Evolutionary conservation across 495 filamentous ascomycete species (phyloP), one percentile per base, ranked within the genome.

Genomic region (Lineolata rhizophorae): DNA sequence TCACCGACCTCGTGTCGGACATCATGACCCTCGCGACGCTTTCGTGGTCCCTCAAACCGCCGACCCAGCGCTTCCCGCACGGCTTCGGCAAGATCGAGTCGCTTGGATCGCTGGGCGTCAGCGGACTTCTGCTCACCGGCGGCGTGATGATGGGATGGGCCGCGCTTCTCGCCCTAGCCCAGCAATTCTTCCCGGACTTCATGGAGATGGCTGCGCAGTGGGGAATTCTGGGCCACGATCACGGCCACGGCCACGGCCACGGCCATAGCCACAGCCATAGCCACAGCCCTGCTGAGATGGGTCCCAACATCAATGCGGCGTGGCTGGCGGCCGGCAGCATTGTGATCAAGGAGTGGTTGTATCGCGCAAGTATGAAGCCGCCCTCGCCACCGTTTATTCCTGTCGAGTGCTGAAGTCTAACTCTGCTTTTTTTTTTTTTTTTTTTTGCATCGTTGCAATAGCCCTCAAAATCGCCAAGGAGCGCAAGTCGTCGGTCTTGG

Each of bases 41-140:
- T 31, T 76, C 83, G 1, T 91, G 79, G 72, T 84, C 81, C 21
- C 51, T 94, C 20, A 76, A 72, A 39, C 72, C 76, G 15, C 84
- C 87, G 1, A 79, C 76, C 10, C 63, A 70, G 20, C 60, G 64
- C 20, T 95, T 93, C 50, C 87, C 87, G 11, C 62, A 66, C 44
- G 87, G 87, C 3, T 97, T 90, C 45, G 87, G 87, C 37, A 97
- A 97, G 57, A 64, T 97, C n/a, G 87, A 97, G 57, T 87, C 80
- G 43, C 57, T 97, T 50, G 87, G 87, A 9, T 82, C 81, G 10
- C 50, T 97, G 42, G 90, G 87, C 10, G 87, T 97, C 13, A 91
- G 81, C 36, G 72, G 79, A 27, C 68, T 97, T 46, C 58, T 97
- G 41, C 64, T 95, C 11, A 66, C 67, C 32, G 87, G 90, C 27